These are phyloP conservation scores for Globisporangium sylvaticum DNA, from an alignment of 352 stramenopile species.

Conservation along the genomic window DNA sequence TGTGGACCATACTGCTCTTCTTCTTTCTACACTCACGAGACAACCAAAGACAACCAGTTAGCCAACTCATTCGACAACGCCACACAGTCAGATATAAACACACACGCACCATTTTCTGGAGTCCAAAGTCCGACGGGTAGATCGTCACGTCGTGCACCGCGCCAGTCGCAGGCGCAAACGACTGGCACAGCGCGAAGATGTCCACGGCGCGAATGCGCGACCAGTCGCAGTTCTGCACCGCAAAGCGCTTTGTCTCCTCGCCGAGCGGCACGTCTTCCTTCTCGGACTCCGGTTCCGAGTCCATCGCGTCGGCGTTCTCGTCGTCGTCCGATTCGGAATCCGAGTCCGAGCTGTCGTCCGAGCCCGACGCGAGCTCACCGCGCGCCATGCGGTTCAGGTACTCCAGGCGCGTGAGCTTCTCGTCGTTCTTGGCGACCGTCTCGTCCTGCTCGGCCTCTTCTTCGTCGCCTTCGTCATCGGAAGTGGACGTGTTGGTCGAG, in stretches of 20 bases:
- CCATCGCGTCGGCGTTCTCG: slow-evolving; percentile 28
- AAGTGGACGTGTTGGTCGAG: slow-evolving; percentile 6
- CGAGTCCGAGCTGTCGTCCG: slow-evolving; percentile 25
- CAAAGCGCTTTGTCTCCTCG: slow-evolving; percentile 87
- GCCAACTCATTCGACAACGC: background rate
- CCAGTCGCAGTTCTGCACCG: slow-evolving; percentile 97
- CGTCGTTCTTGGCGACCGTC: slow-evolving; percentile 34
- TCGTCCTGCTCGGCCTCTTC: slow-evolving; percentile 16
- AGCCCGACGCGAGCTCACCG: slow-evolving; percentile 66
- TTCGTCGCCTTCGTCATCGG: slow-evolving; percentile 23
- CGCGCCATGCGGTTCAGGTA: slow-evolving; percentile 86
- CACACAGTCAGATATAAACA: background rate
- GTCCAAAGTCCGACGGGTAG: slow-evolving; percentile 95
- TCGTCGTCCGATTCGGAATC: slow-evolving; percentile 39
- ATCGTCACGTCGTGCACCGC: slow-evolving; percentile 91
- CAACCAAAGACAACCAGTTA: background rate
- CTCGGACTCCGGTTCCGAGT: slow-evolving; percentile 38
- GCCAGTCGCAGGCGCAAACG: slow-evolving; percentile 90
- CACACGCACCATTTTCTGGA: slow-evolving; percentile 86
- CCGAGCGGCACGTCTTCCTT: slow-evolving; percentile 79
- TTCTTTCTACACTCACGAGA: slow-evolving; percentile 50
- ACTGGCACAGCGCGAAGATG: slow-evolving; percentile 93
- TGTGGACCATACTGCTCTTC: slow-evolving; percentile 71
- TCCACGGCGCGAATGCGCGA: slow-evolving; percentile 93
- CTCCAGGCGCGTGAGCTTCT: slow-evolving; percentile 76